Evolutionary conservation across 179 eudicot species (phyloP), one percentile per base, ranked within the genome.

Genomic region (Silene coronaria): DNA sequence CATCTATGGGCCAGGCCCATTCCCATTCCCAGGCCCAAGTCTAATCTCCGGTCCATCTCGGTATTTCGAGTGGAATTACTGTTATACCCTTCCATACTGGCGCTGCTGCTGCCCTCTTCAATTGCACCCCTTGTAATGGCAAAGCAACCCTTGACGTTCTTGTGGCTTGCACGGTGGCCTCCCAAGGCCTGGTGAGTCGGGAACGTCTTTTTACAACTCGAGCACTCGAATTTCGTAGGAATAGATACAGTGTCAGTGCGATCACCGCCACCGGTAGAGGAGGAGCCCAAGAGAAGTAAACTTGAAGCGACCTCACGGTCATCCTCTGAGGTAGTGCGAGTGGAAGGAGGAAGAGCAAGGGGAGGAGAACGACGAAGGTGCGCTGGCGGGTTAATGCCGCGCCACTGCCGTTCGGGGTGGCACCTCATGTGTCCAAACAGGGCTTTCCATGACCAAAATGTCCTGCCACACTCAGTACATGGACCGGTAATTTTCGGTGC

Each of bases 361-460:
- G 70, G 70, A 6, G 70, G 13, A 34, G n/a, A 72, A 1, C 84
- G 81, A 26, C 86, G 78, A 74, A 86, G 77, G 67, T 83, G 83
- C 2, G 91, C 85, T 1, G 98, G 98, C 4, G 97, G 97, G 84
- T 90, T 89, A 27, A 94, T 92, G 13, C 98, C 98, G 0, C 98
- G 91, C 98, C 98, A 94, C 67, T 87, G 86, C 14, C 98, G 89
- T 63, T 94, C 96, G 0, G 98, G 98, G 82, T 94, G 98, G 81
- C 98, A 94, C 3, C 98, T 90, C 98, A 94, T 94, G 88, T 94
- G 98, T 21, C 98, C 98, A 17, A 87, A 94, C n/a, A 94, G 88
- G 0, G 98, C 98, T 70, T 94, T 94, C 88, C 84, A 76, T 0
- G 98, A 94, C 94, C 94, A 89, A 67, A 94, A 94, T 28, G 58